A percentile compares a stretch with the other conserved stretches of the same genome.
Evolutionary conservation across 306 rosid species (phyloP).

Genomic region (Luffa acutangula): DNA sequence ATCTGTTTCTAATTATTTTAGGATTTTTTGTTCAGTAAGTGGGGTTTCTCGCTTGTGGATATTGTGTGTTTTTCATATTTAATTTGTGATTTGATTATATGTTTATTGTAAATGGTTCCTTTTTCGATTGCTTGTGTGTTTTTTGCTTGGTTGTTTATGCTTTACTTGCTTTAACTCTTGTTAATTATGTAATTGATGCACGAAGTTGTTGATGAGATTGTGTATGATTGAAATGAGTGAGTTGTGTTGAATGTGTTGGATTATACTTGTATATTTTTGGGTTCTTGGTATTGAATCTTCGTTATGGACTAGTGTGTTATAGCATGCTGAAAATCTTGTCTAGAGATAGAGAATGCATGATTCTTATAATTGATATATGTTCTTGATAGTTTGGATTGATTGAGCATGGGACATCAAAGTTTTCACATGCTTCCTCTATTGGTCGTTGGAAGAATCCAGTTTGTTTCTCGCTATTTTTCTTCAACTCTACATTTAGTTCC

Average conservation of each 20-base stretch:
- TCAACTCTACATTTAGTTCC: not conserved
- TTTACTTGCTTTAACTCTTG: not conserved
- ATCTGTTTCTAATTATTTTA: not conserved
- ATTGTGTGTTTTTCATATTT: not conserved
- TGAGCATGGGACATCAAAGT: not conserved
- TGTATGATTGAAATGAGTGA: not conserved
- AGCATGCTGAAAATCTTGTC: not conserved
- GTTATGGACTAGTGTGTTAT: not conserved
- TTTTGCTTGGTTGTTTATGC: not conserved
- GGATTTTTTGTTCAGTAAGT: not conserved
- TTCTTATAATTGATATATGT: not conserved
- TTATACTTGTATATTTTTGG: not conserved
- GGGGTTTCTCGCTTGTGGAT: not conserved
- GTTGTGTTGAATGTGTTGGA: not conserved
- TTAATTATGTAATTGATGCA: not conserved
- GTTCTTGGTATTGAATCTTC: not conserved
- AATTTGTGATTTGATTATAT: not conserved
- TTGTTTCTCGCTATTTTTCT: conserved; percentile 10
- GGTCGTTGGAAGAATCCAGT: not conserved
- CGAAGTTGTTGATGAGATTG: not conserved
- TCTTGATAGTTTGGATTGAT: not conserved
- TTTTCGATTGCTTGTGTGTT: not conserved
- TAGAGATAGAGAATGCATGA: not conserved
- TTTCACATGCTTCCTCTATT: not conserved
- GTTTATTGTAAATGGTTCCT: not conserved